Evolutionary conservation across 2,329 filamentous ascomycete genomes (phyloP).

Genomic region (Trichophaea hybrida): DNA sequence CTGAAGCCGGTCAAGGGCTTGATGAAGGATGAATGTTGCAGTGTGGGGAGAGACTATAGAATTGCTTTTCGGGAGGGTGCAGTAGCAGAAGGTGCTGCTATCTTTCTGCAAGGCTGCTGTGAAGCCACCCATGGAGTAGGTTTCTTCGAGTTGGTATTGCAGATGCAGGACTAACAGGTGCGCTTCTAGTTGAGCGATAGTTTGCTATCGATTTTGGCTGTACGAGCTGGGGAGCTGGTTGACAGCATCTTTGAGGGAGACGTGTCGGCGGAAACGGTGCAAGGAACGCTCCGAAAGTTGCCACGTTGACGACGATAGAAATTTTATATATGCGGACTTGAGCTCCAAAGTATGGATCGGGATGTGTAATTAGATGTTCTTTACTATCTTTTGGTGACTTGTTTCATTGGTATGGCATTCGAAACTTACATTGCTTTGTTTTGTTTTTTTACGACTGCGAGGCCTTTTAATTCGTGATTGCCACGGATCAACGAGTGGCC

Average conservation of each 20-base stretch:
- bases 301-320: too few species aligned
- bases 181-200: conserved; percentile 56
- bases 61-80: conserved; percentile 53
- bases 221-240: conserved; percentile 64
- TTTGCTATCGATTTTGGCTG: conserved; percentile 62
- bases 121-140: conserved; percentile 83
- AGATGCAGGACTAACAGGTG: conserved; percentile 7
- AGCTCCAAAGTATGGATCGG: too few species aligned
- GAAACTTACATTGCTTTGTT: too few species aligned
- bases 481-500: too few species aligned
- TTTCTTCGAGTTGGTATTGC: conserved; percentile 27
- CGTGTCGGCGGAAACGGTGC: background rate
- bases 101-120: conserved; percentile 91
- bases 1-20: conserved; percentile 52
- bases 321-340: too few species aligned
- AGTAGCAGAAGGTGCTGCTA: conserved; percentile 58
- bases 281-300: too few species aligned
- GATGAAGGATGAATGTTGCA: conserved; percentile 44
- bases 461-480: too few species aligned
- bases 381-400: too few species aligned
- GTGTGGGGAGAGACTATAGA: conserved; percentile 62
- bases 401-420: too few species aligned
- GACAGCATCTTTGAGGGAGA: conserved; percentile 48
- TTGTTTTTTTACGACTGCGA: too few species aligned
- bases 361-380: too few species aligned